A percentile compares a stretch with the other conserved stretches of the same genome.
These are phyloP conservation scores for Hamamelis virginiana DNA, from an alignment of 164 flowering plant genomes.

Conservation along the genomic window DNA sequence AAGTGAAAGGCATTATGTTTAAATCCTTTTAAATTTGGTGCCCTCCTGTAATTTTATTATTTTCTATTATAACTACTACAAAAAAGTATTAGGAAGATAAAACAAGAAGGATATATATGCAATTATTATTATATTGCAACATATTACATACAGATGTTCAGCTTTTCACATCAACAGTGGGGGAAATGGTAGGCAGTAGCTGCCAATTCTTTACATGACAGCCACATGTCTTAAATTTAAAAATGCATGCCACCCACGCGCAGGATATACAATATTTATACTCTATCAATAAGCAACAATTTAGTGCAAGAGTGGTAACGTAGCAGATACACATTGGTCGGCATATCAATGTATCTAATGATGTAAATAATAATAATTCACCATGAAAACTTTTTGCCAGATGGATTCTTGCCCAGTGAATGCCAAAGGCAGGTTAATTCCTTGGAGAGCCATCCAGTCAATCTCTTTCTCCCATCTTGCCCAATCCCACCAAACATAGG, in stretches of 20 bases:
- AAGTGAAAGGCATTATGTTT: no score
- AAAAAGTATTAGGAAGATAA: no score
- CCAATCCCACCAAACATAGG: slow-evolving; percentile 99
- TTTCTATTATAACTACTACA: background rate
- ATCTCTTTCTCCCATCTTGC: slow-evolving; percentile 96
- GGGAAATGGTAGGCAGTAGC: no score
- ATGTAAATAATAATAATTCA: slow-evolving; percentile 20
- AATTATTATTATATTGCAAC: no score
- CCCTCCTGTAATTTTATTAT: background rate
- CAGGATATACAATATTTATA: background rate
- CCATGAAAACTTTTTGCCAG: slow-evolving; percentile 96
- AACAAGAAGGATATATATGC: no score
- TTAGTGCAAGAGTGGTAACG: background rate
- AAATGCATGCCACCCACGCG: background rate
- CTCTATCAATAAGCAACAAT: background rate
- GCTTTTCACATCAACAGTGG: no score
- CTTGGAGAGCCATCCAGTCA: slow-evolving; percentile 99
- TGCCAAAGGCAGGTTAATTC: slow-evolving; percentile 89
- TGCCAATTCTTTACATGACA: no score
- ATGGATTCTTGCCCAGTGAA: slow-evolving; percentile 94
- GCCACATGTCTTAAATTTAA: background rate
- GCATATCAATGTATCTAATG: background rate
- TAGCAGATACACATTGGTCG: background rate
- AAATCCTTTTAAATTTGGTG: background rate
- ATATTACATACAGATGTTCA: no score